Percentiles rank a stretch among this genome's conserved stretches.
phyloP scores from a whole-genome alignment of 2,329 filamentous ascomycete genomes.

The Orbilia quercus region DNA sequence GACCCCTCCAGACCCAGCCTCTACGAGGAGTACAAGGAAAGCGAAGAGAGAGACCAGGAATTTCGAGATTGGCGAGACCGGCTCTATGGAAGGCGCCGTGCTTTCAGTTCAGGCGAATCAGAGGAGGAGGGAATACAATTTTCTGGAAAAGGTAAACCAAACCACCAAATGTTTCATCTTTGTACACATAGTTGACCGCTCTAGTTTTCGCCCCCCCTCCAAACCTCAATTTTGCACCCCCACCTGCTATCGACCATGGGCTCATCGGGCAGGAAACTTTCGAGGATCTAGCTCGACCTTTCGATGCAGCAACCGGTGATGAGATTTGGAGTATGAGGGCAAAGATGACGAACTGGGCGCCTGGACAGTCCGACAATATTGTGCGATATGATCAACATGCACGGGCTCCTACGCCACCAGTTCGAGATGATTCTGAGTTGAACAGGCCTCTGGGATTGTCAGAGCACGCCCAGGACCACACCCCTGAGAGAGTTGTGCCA shows the following conservation, averaged over 20 bases:
- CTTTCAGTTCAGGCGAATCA: constrained; percentile 65
- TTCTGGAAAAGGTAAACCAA: constrained; percentile 13
- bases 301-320: constrained; percentile 61
- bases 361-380: constrained; percentile 66
- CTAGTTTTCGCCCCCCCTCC: constrained; percentile 64
- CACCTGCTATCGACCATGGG: constrained; percentile 65
- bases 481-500: constrained; percentile 12
- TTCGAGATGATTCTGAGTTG: not conserved
- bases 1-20: constrained; percentile 84
- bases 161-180: not conserved
- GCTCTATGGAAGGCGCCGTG: constrained; percentile 73
- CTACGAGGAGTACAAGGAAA: constrained; percentile 83
- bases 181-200: constrained; percentile 58
- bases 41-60: constrained; percentile 83
- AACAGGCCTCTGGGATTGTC: not conserved
- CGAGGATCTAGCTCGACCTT: constrained; percentile 46
- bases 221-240: constrained; percentile 59
- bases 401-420: constrained; percentile 6
- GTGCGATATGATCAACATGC: constrained; percentile 55
- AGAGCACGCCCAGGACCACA: not conserved
- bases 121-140: constrained; percentile 62
- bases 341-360: constrained; percentile 77
- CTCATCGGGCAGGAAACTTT: constrained; percentile 68
- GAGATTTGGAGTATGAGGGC: constrained; percentile 68
- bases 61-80: constrained; percentile 85